Conservation (phyloP, 306 rosid genomes). For the Citrullus amarus region DNA sequence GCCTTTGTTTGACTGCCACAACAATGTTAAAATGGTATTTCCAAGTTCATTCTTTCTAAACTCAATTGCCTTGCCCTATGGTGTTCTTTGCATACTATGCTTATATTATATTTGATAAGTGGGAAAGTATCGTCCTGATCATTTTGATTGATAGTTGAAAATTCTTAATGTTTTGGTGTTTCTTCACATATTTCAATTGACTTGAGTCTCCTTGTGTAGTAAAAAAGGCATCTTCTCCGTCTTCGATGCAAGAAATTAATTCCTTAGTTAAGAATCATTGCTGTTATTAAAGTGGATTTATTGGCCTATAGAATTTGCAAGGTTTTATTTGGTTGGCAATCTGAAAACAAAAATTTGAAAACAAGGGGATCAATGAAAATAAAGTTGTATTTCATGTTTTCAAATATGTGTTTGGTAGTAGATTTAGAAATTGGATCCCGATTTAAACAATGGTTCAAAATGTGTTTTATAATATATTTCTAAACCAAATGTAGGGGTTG, state of each 20-base stretch:
- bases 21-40: slow-evolving; percentile 88
- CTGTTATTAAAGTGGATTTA: not conserved
- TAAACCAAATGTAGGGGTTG: too few relatives aligned
- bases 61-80: not conserved
- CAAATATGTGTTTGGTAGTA: too few relatives aligned
- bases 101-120: not conserved
- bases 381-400: too few relatives aligned
- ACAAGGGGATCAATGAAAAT: too few relatives aligned
- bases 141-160: not conserved
- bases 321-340: too few relatives aligned
- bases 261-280: not conserved
- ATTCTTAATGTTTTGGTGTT: not conserved
- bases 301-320: not conserved
- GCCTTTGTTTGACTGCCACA: slow-evolving; percentile 81
- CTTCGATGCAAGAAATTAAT: not conserved
- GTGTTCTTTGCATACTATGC: not conserved
- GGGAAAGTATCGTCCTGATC: not conserved
- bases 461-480: too few relatives aligned
- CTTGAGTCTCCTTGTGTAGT: not conserved
- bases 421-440: too few relatives aligned
- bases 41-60: not conserved
- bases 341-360: too few relatives aligned
- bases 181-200: not conserved
- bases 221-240: not conserved
- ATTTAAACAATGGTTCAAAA: too few relatives aligned